Conservation (phyloP, 2,329 filamentous ascomycete species). For the Nigrospora osmanthi region DNA sequence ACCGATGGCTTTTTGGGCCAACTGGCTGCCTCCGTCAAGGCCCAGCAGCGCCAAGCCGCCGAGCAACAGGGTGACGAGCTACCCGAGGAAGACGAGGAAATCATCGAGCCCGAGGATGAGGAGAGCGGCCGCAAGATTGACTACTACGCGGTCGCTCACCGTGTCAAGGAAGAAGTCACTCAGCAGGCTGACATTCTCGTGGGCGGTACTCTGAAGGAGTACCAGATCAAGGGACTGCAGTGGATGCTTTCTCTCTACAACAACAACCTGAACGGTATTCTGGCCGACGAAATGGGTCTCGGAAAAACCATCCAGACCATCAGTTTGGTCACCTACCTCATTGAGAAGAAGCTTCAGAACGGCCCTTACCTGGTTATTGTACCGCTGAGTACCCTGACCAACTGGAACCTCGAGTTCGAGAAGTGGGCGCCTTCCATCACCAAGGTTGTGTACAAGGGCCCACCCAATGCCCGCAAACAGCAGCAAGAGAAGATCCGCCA, state of each 20-base stretch:
- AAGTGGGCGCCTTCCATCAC: constrained; percentile 90
- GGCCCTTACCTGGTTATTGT: constrained; percentile 96
- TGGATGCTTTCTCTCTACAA: constrained; percentile 99
- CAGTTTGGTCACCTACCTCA: constrained; percentile 92
- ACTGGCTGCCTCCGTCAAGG: constrained; percentile 87
- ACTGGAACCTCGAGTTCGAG: constrained; percentile 98
- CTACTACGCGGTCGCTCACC: constrained; percentile 97
- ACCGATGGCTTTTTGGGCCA: constrained; percentile 97
- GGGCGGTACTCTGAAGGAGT: constrained; percentile 90
- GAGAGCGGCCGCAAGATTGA: constrained; percentile 77
- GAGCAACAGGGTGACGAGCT: constrained; percentile 68
- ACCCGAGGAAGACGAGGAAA: constrained; percentile 55
- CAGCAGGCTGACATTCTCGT: constrained; percentile 80
- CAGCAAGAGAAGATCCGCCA: constrained; percentile 92
- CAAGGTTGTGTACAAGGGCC: constrained; percentile 94
- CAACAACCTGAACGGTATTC: constrained; percentile 98
- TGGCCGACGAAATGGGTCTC: constrained; percentile 99
- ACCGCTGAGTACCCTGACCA: constrained; percentile 90
- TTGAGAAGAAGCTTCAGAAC: constrained; percentile 86
- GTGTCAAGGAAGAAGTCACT: constrained; percentile 85
- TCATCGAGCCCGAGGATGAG: constrained; percentile 61
- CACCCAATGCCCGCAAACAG: constrained; percentile 77
- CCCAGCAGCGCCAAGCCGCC: constrained; percentile 78
- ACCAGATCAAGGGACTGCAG: constrained; percentile 95
- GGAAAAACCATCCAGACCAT: constrained; percentile 99